Base-by-base conservation (phyloP, 2,329 filamentous ascomycete genomes). In the Domatiomyces catenatus region DNA sequence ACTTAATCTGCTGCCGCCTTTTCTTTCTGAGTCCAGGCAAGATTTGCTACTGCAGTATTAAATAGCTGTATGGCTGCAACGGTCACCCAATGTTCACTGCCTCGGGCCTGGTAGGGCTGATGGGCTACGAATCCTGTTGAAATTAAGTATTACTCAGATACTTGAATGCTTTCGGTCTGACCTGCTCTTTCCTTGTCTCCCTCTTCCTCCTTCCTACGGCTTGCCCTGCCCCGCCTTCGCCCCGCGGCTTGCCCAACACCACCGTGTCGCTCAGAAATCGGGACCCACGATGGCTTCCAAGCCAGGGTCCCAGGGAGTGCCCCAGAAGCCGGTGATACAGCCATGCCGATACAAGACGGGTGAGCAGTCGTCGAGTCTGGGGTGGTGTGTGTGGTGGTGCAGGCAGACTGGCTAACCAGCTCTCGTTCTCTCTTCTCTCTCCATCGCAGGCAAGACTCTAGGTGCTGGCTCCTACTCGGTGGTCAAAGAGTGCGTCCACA, bases 401-500 rank as follows among this genome's bases (percentile, higher is more conserved):
- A 39, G 5, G 46, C 24, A 2, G 6, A n/a, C 2, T 15, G 36
- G 15, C 22, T 20, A 10, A 39, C 15, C 43, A 36, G 32, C 48
- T 18, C 45, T 49, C 52, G 3, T 24, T 24, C 22, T 24, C 22
- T 58, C 18, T n/a, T n/a, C n/a, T n/a, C n/a, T n/a, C n/a, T n/a
- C 52, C 45, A 18, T 48, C n/a, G 3, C 47, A 58, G 56, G 92
- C 57, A 98, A 98, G 76, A 96, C 92, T 20, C 74, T 98, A 50
- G 92, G 92, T 56, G 89, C 92, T 32, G 92, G 92, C 57, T 95
- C 89, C 51, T 98, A 98, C 71, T 95, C 89, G 39, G 92, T 96
- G 47, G 92, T 98, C 56, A 96, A 96, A 68, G 92, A 98, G 71
- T 98, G 92, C 66, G 89, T 96, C 24, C 92, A 98, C 67, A 96